Percentiles rank a stretch among this genome's conserved stretches.
Conservation (phyloP, 768 basidiomycete genomes). For the Chlorophyllum brunneum region DNA sequence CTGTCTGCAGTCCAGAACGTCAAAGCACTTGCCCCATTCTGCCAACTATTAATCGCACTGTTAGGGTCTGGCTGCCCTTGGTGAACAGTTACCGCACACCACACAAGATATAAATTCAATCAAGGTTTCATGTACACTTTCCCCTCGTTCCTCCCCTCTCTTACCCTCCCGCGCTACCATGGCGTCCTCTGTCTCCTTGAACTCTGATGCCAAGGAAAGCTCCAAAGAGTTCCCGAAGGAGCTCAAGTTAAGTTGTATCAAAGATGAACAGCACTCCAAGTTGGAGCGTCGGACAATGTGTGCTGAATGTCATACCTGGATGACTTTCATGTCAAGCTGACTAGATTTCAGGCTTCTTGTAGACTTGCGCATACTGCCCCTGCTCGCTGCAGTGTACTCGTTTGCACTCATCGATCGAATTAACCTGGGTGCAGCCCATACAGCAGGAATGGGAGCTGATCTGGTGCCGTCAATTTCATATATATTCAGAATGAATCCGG, state of each 20-base stretch:
- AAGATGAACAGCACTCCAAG: background rate
- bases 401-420: slow-evolving; percentile 31
- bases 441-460: slow-evolving; percentile 33
- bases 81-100: no score
- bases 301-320: background rate
- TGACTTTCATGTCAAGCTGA: background rate
- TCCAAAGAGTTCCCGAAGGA: slow-evolving; percentile 3
- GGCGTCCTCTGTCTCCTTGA: background rate
- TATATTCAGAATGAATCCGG: background rate
- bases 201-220: background rate
- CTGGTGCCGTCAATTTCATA: slow-evolving; percentile 20
- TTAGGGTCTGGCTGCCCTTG: background rate
- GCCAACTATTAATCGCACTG: background rate
- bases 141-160: background rate
- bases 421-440: slow-evolving; percentile 31
- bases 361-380: slow-evolving; percentile 32
- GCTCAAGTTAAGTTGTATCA: background rate
- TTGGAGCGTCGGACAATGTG: slow-evolving; percentile 38
- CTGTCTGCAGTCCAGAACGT: background rate
- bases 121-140: background rate
- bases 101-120: background rate
- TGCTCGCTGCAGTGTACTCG: slow-evolving; percentile 31
- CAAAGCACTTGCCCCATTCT: slow-evolving; percentile 3
- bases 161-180: background rate
- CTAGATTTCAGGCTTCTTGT: slow-evolving; percentile 23